Evolutionary conservation across 352 stramenopile genomes (phyloP), one percentile per base, ranked within the genome.

Genomic region (Globisporangium cylindrosporum): DNA sequence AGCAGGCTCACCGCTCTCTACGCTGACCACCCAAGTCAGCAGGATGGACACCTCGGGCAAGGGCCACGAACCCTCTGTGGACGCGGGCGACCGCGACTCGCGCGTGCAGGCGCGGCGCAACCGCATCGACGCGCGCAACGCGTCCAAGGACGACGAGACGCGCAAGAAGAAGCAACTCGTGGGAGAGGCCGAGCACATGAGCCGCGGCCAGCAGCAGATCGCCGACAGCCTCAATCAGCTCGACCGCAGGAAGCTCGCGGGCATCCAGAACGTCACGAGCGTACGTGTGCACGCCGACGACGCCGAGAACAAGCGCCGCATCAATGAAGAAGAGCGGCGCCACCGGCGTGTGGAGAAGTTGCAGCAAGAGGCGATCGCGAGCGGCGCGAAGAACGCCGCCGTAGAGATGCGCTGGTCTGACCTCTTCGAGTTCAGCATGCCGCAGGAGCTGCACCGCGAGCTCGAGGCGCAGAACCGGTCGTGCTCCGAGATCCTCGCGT

Each of bases 371-470:
- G 91, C 94, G 12, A 84, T 98, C 25, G 77, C 81, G 2, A 97
- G 81, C 29, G 89, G 90, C 14, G 89, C 97, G 53, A 90, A 95
- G 62, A 98, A 98, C 63, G 95, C 92, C 3, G 90, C 90, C 0
- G 90, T 98, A 7, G 95, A 98, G 76, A 98, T 98, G 92, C 82
- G 88, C 15, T 97, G 92, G 91, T 78, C 87, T 0, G 92, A 97
- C 63, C 64, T 97, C 12, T 93, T 97, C 57, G 90, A 98, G 68
- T 94, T 90, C 68, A 98, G 92, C 66, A 97, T 98, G 89, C 89
- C 96, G 12, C 86, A 97, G 72, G 94, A 98, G 74, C 80, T 98
- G 29, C 81, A 98, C 59, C 78, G 84, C 12, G 92, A 98, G 69
- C 79, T 98, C 36, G 79, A 97, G 72, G 73, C 80, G 24, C 95